Evolutionary conservation across 2,329 filamentous ascomycete genomes (phyloP), one percentile per base, ranked within the genome.

Genomic region (Venturia oleaginea): DNA sequence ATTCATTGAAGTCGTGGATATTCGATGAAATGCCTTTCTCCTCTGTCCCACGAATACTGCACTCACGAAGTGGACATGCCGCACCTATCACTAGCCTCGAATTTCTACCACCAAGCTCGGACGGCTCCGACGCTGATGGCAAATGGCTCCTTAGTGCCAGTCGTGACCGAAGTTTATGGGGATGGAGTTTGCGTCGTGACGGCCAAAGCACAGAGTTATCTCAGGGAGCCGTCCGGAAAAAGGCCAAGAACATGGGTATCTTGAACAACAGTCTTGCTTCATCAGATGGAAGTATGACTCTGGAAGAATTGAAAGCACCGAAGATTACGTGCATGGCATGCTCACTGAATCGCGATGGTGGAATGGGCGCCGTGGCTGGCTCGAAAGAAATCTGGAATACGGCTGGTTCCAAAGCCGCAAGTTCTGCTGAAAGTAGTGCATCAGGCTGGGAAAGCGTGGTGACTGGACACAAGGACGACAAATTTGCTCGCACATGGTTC

Each of bases 391-490:
- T 96, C 65, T 97, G 93, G 93, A 87, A 91, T 68, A 92, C 92
- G 74, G 83, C 84, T 2, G 74, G 71, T 1, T 79, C 81, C 32
- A 84, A 86, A 64, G 85, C 83, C 65, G 72, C 77, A n/a, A 87
- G 92, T 74, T 86, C 89, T 2, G 87, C 91, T 69, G 80, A 86
- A 65, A 89, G 87, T 70, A 84, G 86, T 59, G 86, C 86, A 79
- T 96, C 92, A 2, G 94, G 94, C 0, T 99, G 94, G 94, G 95
- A 99, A 75, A 97, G 93, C 72, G 87, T 99, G 7, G 85, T 99
- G 2, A 99, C 94, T 4, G 93, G 92, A 11, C 95, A 99, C 73
- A 88, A 88, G 71, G 86, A 88, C 62, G 93, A 97, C 71, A 83
- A 86, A 55, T 90, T 85, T 72, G 94, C 92, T 22, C 86, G 94